Evolutionary conservation across 805 yeast genomes (phyloP).

Genomic region (Candida silvatica): DNA sequence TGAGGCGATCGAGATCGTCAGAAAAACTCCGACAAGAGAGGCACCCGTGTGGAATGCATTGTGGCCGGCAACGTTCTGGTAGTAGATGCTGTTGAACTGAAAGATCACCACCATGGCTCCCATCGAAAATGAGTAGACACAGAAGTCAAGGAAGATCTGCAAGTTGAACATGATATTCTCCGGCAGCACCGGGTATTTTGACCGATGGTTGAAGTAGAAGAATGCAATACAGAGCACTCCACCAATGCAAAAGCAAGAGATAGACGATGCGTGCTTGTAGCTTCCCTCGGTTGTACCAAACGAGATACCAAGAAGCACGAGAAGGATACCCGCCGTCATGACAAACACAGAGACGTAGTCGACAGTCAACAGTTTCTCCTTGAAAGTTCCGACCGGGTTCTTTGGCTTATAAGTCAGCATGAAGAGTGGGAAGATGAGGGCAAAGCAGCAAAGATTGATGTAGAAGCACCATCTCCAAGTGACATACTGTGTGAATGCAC

Average conservation of each 20-base stretch:
- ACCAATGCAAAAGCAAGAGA: slow-evolving; percentile 40
- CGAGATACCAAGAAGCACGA: slow-evolving; percentile 43
- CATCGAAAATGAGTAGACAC: neutral
- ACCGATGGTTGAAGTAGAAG: slow-evolving; percentile 4
- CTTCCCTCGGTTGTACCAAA: slow-evolving; percentile 47
- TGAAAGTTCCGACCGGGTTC: slow-evolving; percentile 5
- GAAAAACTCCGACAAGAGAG: slow-evolving; percentile 33
- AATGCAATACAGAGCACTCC: slow-evolving; percentile 28
- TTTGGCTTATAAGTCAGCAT: slow-evolving; percentile 4
- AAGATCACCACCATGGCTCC: slow-evolving; percentile 23
- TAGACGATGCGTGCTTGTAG: slow-evolving; percentile 50
- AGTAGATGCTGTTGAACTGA: slow-evolving; percentile 35
- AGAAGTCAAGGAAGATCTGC: slow-evolving; percentile 25
- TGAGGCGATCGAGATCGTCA: slow-evolving; percentile 32
- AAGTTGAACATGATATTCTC: slow-evolving; percentile 15
- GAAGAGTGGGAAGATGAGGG: slow-evolving; percentile 24
- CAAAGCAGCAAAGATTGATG: slow-evolving; percentile 62
- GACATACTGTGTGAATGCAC: slow-evolving; percentile 41
- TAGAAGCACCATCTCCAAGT: slow-evolving; percentile 76
- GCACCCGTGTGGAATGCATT: slow-evolving; percentile 38
- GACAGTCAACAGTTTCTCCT: slow-evolving; percentile 29
- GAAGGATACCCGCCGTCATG: slow-evolving; percentile 33
- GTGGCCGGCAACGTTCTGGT: slow-evolving; percentile 36
- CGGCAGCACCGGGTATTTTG: slow-evolving; percentile 11
- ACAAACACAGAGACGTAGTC: slow-evolving; percentile 42